A percentile compares a stretch with the other conserved stretches of the same genome.
Conservation (phyloP, 2,329 filamentous ascomycete species). For the Paraphoma chrysanthemicola region DNA sequence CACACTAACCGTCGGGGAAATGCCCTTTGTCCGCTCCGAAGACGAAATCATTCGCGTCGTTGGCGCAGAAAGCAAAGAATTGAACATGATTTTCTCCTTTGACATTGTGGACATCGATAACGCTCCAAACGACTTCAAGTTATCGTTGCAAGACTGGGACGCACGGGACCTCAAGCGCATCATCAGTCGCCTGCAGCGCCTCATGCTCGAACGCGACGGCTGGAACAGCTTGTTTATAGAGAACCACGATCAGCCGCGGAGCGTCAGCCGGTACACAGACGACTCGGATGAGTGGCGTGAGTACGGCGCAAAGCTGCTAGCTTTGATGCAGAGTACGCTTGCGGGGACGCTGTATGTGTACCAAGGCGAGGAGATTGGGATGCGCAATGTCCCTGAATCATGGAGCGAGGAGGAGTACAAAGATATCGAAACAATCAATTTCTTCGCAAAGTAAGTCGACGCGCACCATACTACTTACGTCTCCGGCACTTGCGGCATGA, state of each 20-base stretch:
- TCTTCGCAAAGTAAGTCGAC: constrained; percentile 53
- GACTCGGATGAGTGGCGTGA: constrained; percentile 56
- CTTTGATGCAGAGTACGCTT: constrained; percentile 57
- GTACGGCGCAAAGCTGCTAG: constrained; percentile 56
- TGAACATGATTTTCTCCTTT: constrained; percentile 72
- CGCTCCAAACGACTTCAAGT: constrained; percentile 46
- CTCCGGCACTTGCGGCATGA: no score
- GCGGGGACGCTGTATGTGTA: constrained; percentile 59
- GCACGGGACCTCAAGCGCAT: constrained; percentile 42
- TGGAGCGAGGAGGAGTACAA: constrained; percentile 58
- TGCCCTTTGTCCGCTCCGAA: constrained; percentile 60
- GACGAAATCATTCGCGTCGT: constrained; percentile 57
- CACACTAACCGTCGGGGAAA: constrained; percentile 71
- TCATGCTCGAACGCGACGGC: constrained; percentile 48
- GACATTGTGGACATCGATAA: constrained; percentile 51
- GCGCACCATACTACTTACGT: background rate
- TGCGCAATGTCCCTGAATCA: constrained; percentile 54
- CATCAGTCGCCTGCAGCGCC: constrained; percentile 42
- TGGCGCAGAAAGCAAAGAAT: constrained; percentile 54
- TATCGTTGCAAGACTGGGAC: constrained; percentile 42
- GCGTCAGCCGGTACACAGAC: constrained; percentile 56
- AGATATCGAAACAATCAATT: constrained; percentile 64
- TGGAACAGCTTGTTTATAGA: constrained; percentile 61
- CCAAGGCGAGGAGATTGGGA: constrained; percentile 60
- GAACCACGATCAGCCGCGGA: constrained; percentile 62